These are phyloP conservation scores for Dictyostelium purpureum DNA, from an alignment of 78 protist genomes.

Conservation along the genomic window DNA sequence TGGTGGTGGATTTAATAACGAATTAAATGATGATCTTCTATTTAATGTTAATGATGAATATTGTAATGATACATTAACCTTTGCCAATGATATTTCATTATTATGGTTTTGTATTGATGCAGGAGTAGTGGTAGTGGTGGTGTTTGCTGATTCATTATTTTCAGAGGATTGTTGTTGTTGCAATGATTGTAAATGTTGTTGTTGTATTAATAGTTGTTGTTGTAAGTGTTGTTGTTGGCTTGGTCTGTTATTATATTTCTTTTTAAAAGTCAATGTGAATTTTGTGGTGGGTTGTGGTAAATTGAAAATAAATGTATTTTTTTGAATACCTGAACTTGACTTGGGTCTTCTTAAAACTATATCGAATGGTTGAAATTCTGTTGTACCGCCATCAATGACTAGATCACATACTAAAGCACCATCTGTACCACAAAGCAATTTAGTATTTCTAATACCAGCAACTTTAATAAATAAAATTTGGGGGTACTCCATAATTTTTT, in stretches of 20 bases:
- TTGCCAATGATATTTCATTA: constrained; percentile 13
- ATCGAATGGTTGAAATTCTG: constrained; percentile 46
- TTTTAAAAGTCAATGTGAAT: constrained; percentile 28
- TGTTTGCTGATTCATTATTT: not conserved
- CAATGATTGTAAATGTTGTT: not conserved
- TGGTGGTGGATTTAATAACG: constrained; percentile 10
- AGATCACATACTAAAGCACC: constrained; percentile 61
- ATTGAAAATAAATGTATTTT: constrained; percentile 42
- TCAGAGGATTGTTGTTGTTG: not conserved
- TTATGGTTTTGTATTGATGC: not conserved
- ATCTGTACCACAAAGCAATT: constrained; percentile 59
- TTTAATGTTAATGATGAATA: constrained; percentile 23
- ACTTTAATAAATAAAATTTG: constrained; percentile 56
- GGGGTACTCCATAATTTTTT: not conserved
- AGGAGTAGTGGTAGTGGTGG: not conserved
- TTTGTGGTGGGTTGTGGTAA: constrained; percentile 9
- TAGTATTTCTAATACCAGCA: constrained; percentile 14
- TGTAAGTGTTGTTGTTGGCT: constrained; percentile 23
- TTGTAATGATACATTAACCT: constrained; percentile 47
- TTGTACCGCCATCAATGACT: constrained; percentile 19
- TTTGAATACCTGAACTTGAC: constrained; percentile 47
- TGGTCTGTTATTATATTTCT: not conserved
- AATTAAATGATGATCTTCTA: constrained; percentile 58
- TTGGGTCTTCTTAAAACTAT: constrained; percentile 57
- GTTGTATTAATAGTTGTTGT: constrained; percentile 13